A percentile compares a stretch with the other conserved stretches of the same genome.
Evolutionary conservation across 495 filamentous ascomycete genomes (phyloP).

Genomic region (Pyrenula aspistea): DNA sequence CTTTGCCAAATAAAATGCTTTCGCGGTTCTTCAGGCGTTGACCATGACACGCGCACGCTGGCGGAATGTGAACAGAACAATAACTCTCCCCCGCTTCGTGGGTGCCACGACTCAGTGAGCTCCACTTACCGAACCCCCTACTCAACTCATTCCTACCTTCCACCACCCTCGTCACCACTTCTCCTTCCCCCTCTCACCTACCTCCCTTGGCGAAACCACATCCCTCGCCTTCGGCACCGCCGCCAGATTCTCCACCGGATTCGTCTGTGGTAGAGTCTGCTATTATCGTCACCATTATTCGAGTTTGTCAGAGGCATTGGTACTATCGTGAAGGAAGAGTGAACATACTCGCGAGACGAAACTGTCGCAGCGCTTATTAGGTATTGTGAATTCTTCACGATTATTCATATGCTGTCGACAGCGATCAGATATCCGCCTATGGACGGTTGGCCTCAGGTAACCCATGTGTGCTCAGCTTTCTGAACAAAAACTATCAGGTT

Average conservation of each 20-base stretch:
- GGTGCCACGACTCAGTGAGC: too few relatives aligned
- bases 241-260: background rate
- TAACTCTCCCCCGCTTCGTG: too few relatives aligned
- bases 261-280: background rate
- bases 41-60: too few relatives aligned
- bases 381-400: constrained; percentile 16
- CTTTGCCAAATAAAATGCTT: too few relatives aligned
- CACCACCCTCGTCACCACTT: background rate
- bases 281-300: background rate
- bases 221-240: background rate
- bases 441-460: constrained; percentile 16
- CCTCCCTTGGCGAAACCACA: background rate
- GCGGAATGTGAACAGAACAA: too few relatives aligned
- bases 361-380: constrained; percentile 6
- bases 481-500: constrained; percentile 15
- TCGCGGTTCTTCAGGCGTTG: too few relatives aligned
- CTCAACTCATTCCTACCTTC: background rate
- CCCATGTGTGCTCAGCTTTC: constrained; percentile 1
- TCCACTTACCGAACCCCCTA: too few relatives aligned
- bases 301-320: background rate
- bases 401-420: constrained; percentile 10
- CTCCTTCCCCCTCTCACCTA: background rate
- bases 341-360: constrained; percentile 4
- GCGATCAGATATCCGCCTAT: constrained; percentile 8
- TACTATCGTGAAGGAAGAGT: background rate